Base-by-base conservation (phyloP, 2,329 filamentous ascomycete genomes). In the Aspergillus unguis region DNA sequence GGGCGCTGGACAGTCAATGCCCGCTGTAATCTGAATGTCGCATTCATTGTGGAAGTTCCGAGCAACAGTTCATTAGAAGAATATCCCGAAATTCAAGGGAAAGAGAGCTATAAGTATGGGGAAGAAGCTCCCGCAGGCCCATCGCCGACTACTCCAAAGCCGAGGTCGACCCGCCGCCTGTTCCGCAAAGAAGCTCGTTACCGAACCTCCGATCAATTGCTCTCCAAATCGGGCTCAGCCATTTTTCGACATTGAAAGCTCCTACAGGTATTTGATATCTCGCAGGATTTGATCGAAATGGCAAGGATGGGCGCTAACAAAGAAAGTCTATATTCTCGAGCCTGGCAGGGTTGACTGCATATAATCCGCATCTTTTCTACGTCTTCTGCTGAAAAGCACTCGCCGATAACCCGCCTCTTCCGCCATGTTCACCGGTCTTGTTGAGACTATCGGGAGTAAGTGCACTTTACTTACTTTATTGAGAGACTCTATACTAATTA, bases 381-480 rank as follows among this genome's bases (percentile, higher is more conserved):
- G 41, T 54, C 54, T 60, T 43, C 52, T 51, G 53, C 56, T 60
- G 33, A 35, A 41, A 45, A 51, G 28, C 41, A 31, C 36, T 5
- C 42, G 37, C 51, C 51, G 41, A 49, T 9, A 10, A 17, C 23
- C 33, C 38, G 42, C 35, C 36, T 44, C 33, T 52, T 27, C 36
- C 44, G 45, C 53, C 56, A 97, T 99, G 94, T 97, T 99, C 69
- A 97, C 94, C 53, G 94, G 94, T 62, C 88, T 96, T 57, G 89
- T 96, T 50, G 91, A 96, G 76, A 87, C 87, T 57, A 87, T 97
- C 59, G 94, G 94, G 77, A 92, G 92, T 95, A 77, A 75, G 85
- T 46, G 17, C 29, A 23, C 8, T 44, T 6, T 32, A 9, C 7
- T 26, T 27, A 1, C 8, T 35, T 29, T 8, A 29, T 4, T 28